Percentiles rank a stretch among this genome's conserved stretches.
These are phyloP conservation scores for Rhynchosporium graminicola DNA, from an alignment of 2,329 filamentous ascomycete genomes.

Conservation along the genomic window DNA sequence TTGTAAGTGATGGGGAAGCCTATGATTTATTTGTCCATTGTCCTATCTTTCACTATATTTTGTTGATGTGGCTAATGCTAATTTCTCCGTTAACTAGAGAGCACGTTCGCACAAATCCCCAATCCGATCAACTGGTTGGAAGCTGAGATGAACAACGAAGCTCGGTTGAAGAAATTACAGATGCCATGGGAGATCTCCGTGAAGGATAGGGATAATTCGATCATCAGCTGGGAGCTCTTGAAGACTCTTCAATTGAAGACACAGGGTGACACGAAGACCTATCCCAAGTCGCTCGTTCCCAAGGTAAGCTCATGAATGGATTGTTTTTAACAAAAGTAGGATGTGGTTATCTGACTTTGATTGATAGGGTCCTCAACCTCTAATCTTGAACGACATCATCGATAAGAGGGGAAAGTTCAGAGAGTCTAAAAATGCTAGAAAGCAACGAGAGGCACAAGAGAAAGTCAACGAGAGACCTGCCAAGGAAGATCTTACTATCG, in stretches of 20 bases:
- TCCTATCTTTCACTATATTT: too few relatives aligned
- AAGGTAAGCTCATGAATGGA: neutral
- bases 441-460: neutral
- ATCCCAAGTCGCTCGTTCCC: slow-evolving; percentile 6
- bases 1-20: neutral
- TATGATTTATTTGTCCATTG: too few relatives aligned
- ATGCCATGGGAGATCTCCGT: slow-evolving; percentile 1
- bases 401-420: slow-evolving; percentile 1
- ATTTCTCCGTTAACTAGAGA: too few relatives aligned
- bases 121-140: slow-evolving; percentile 24
- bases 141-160: slow-evolving; percentile 19
- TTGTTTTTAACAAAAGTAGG: too few relatives aligned
- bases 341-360: neutral
- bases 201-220: neutral
- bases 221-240: slow-evolving; percentile 15
- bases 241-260: slow-evolving; percentile 2
- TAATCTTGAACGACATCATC: neutral
- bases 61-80: too few relatives aligned
- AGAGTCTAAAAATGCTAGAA: neutral
- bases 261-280: slow-evolving; percentile 8
- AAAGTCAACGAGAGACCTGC: neutral
- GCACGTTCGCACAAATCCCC: slow-evolving; percentile 10
- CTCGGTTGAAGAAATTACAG: neutral
- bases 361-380: neutral
- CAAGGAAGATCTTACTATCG: neutral